phyloP scores from a whole-genome alignment of 768 basidiomycete species.

The Naganishia kalamii region DNA sequence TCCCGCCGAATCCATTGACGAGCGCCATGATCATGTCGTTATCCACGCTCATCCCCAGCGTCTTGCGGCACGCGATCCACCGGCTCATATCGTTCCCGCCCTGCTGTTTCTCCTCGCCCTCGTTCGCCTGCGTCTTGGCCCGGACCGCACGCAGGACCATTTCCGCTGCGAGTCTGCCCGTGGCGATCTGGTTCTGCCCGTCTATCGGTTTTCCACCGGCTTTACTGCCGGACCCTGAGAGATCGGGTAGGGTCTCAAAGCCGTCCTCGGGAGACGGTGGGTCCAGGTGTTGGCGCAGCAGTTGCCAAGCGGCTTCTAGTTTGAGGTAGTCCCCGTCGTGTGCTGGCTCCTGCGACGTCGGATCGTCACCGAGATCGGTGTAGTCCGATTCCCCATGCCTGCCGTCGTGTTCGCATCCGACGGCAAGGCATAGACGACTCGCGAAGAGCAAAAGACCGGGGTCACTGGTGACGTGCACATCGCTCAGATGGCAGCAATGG shows the following conservation, averaged over 20 bases:
- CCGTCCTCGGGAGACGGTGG: constrained; percentile 15
- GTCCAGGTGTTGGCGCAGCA: constrained; percentile 34
- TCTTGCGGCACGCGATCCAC: constrained; percentile 39
- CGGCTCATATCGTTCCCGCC: not conserved
- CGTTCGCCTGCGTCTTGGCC: constrained; percentile 15
- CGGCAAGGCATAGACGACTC: constrained; percentile 40
- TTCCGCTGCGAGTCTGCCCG: constrained; percentile 44
- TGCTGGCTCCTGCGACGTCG: constrained; percentile 22
- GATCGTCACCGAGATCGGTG: not conserved
- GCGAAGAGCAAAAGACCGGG: constrained; percentile 44
- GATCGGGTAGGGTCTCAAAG: not conserved
- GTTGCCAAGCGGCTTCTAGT: constrained; percentile 39
- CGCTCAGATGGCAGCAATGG: constrained; percentile 42
- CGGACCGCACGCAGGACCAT: constrained; percentile 32
- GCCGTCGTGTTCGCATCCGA: constrained; percentile 35
- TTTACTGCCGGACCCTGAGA: constrained; percentile 18
- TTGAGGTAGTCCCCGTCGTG: constrained; percentile 27
- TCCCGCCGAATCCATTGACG: constrained; percentile 38
- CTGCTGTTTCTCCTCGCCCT: not conserved
- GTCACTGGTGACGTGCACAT: constrained; percentile 43
- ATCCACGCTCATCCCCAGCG: constrained; percentile 40
- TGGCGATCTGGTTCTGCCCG: constrained; percentile 43
- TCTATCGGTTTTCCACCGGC: constrained; percentile 31
- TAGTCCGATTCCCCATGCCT: constrained; percentile 28
- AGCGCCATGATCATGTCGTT: constrained; percentile 32